phyloP scores from a whole-genome alignment of 495 filamentous ascomycete species.

The Lophiotrema nucula region DNA sequence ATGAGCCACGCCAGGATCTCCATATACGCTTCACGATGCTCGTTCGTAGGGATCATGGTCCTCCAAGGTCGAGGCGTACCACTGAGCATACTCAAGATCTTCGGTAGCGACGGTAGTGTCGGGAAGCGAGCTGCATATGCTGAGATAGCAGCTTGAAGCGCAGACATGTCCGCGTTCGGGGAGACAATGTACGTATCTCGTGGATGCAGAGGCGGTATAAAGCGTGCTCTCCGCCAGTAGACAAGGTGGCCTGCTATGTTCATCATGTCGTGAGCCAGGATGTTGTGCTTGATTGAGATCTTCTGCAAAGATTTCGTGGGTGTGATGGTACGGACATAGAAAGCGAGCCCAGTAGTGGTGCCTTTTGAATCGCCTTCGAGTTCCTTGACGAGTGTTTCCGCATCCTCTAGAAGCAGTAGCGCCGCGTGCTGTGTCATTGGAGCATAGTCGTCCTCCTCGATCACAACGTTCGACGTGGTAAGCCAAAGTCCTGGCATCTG shows the following conservation, averaged over 20 bases:
- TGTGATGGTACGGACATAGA: conserved; percentile 79
- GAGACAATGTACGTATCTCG: conserved; percentile 91
- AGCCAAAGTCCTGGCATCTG: conserved; percentile 74
- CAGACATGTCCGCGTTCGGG: conserved; percentile 80
- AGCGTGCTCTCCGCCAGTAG: conserved; percentile 88
- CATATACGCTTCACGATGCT: conserved; percentile 83
- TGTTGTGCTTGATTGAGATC: conserved; percentile 67
- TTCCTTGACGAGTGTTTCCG: conserved; percentile 77
- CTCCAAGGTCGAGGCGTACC: conserved; percentile 75
- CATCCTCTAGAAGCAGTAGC: conserved; percentile 78
- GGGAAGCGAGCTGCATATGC: conserved; percentile 76
- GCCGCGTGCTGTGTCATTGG: conserved; percentile 82
- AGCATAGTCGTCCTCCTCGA: conserved; percentile 62
- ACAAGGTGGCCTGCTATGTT: conserved; percentile 87
- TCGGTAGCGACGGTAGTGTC: conserved; percentile 72
- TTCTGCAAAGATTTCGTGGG: conserved; percentile 68
- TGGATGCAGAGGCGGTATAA: conserved; percentile 86
- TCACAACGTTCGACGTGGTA: conserved; percentile 77
- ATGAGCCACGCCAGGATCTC: conserved; percentile 90
- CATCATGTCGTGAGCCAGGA: conserved; percentile 75
- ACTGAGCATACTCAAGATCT: conserved; percentile 78
- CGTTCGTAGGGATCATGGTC: conserved; percentile 78
- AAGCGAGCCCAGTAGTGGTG: conserved; percentile 67
- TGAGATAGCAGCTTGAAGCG: conserved; percentile 67
- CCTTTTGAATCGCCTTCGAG: conserved; percentile 72